Percentiles rank a stretch among this genome's conserved stretches.
phyloP scores from a whole-genome alignment of 176 grass and related monocot genomes.

The Hordeum marinum region DNA sequence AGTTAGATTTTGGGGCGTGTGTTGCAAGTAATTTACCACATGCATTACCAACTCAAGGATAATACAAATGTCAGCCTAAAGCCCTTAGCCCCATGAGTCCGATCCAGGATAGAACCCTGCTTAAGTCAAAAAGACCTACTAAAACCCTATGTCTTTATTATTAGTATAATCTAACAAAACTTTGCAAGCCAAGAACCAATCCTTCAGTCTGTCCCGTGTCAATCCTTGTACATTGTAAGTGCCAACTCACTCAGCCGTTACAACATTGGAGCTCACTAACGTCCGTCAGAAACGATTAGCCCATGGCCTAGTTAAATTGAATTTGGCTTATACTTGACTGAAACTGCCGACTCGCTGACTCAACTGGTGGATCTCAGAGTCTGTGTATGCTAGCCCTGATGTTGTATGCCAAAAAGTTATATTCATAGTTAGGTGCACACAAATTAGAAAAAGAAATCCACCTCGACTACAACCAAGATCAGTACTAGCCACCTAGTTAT shows the following conservation, averaged over 20 bases:
- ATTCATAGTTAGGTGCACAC: neutral
- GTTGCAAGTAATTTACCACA: constrained; percentile 2
- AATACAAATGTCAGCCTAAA: neutral
- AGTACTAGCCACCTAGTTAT: neutral
- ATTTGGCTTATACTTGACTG: neutral
- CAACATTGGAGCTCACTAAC: neutral
- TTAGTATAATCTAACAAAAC: neutral
- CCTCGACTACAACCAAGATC: neutral
- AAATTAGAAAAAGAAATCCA: neutral
- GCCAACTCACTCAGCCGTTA: neutral
- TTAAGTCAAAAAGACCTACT: constrained; percentile 5
- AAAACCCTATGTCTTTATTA: neutral
- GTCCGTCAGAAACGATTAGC: neutral
- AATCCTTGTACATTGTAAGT: neutral
- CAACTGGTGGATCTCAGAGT: neutral
- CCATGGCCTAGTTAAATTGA: neutral
- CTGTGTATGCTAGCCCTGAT: neutral
- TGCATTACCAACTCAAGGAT: neutral
- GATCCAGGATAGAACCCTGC: neutral
- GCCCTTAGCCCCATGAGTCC: neutral
- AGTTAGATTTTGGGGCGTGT: neutral
- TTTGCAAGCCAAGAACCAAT: constrained; percentile 8
- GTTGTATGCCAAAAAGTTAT: neutral
- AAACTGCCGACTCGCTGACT: neutral
- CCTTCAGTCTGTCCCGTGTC: neutral